phyloP scores from a whole-genome alignment of 1,284 basidiomycete genomes.

The Veloboletus limbatus region DNA sequence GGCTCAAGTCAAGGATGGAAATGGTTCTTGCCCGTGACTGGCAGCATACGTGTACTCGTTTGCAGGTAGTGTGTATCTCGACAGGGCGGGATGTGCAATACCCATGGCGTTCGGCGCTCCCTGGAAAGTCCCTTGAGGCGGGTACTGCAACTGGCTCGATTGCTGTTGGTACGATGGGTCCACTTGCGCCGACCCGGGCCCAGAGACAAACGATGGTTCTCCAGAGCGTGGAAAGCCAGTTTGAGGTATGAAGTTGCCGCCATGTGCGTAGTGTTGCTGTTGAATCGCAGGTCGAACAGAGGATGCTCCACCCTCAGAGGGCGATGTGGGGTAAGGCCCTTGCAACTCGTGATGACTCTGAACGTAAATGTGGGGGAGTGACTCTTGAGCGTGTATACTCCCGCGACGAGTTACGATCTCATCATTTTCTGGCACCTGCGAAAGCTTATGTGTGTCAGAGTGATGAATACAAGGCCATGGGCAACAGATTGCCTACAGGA shows the following conservation, averaged over 20 bases:
- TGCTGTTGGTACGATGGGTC: slow-evolving; percentile 16
- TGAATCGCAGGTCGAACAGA: slow-evolving; percentile 20
- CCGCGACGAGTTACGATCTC: slow-evolving; percentile 29
- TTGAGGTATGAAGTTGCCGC: slow-evolving; percentile 15
- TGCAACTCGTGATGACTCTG: slow-evolving; percentile 20
- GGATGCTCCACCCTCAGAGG: slow-evolving; percentile 16
- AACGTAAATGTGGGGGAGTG: slow-evolving; percentile 23
- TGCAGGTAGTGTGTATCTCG: slow-evolving; percentile 17
- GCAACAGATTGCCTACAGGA: slow-evolving; percentile 15
- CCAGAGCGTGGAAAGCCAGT: slow-evolving; percentile 14
- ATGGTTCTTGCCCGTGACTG: slow-evolving; percentile 28
- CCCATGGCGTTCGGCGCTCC: slow-evolving; percentile 14
- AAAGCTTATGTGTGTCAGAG: slow-evolving; percentile 17
- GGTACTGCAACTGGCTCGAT: slow-evolving; percentile 18
- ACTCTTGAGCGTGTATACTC: slow-evolving; percentile 24
- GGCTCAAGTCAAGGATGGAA: slow-evolving; percentile 18
- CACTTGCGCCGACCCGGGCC: slow-evolving; percentile 10
- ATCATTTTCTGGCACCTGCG: slow-evolving; percentile 25
- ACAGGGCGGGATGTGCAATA: slow-evolving; percentile 16
- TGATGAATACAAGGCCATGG: not conserved
- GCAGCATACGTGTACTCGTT: slow-evolving; percentile 25
- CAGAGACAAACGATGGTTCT: slow-evolving; percentile 21
- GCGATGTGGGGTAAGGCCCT: slow-evolving; percentile 16
- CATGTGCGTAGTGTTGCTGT: slow-evolving; percentile 19
- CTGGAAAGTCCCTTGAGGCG: slow-evolving; percentile 21